phyloP scores from a whole-genome alignment of 495 filamentous ascomycete species.

The Cercophora samala region DNA sequence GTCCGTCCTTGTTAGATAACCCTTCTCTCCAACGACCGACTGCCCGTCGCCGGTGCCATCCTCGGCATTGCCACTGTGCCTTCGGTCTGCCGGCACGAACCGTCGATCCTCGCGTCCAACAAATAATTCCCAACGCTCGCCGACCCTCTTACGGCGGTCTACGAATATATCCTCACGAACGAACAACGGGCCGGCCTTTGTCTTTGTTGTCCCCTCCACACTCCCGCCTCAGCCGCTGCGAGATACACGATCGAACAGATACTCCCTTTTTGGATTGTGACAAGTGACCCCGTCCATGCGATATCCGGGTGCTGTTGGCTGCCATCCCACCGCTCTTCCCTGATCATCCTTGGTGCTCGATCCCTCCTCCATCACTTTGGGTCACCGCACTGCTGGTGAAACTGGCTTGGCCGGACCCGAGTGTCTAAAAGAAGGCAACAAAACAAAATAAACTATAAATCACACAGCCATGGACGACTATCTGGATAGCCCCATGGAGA shows the following conservation, averaged over 20 bases:
- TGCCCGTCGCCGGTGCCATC: not conserved
- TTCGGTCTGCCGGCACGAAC: not conserved
- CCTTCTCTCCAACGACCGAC: not conserved
- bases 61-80: not conserved
- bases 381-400: not conserved
- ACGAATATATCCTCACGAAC: not conserved
- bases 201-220: not conserved
- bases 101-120: not conserved
- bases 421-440: not conserved
- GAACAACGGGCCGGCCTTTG: not conserved
- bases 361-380: not conserved
- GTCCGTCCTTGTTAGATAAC: constrained; percentile 3
- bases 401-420: not conserved
- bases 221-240: not conserved
- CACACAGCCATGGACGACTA: constrained; percentile 54
- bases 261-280: not conserved
- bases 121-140: not conserved
- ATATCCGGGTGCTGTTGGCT: not conserved
- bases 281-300: not conserved
- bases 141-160: not conserved
- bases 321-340: not conserved
- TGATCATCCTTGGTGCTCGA: not conserved
- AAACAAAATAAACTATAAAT: not conserved
- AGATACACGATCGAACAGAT: not conserved
- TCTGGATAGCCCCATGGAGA: constrained; percentile 78